Conservation (phyloP, 192 early-diverging fungal genomes). For the Dimargaris xerosporica region DNA sequence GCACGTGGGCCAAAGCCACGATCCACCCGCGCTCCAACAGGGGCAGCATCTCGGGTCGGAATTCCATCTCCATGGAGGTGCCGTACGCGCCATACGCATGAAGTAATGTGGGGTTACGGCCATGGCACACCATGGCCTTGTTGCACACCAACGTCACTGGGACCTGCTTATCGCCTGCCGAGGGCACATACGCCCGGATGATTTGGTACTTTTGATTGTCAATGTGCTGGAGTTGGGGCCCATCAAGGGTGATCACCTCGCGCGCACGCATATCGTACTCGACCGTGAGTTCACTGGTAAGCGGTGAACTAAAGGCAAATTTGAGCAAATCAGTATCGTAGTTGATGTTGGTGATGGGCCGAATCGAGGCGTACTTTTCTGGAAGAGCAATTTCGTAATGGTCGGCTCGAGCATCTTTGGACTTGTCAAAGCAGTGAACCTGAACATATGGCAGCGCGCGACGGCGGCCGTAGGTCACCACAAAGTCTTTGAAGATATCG, state of each 20-base stretch:
- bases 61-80: constrained; percentile 54
- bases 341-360: background rate
- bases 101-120: constrained; percentile 34
- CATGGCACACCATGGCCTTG: constrained; percentile 20
- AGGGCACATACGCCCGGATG: constrained; percentile 21
- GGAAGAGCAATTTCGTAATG: constrained; percentile 26
- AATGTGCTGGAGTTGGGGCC: constrained; percentile 4
- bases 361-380: constrained; percentile 17
- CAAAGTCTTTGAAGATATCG: constrained; percentile 41
- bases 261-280: constrained; percentile 45
- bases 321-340: constrained; percentile 37
- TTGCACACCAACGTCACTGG: constrained; percentile 51
- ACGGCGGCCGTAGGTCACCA: constrained; percentile 8
- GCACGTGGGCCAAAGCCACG: constrained; percentile 66
- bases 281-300: constrained; percentile 43
- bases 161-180: constrained; percentile 26
- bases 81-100: constrained; percentile 77
- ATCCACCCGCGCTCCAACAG: constrained; percentile 66
- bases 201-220: constrained; percentile 12
- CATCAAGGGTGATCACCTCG: background rate
- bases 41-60: constrained; percentile 57
- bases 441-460: constrained; percentile 8
- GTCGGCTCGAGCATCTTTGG: background rate
- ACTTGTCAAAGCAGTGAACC: background rate
- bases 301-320: constrained; percentile 45